These are phyloP conservation scores for Wallacemonas rigidus DNA, from an alignment of 208 protist genomes.

Conservation along the genomic window DNA sequence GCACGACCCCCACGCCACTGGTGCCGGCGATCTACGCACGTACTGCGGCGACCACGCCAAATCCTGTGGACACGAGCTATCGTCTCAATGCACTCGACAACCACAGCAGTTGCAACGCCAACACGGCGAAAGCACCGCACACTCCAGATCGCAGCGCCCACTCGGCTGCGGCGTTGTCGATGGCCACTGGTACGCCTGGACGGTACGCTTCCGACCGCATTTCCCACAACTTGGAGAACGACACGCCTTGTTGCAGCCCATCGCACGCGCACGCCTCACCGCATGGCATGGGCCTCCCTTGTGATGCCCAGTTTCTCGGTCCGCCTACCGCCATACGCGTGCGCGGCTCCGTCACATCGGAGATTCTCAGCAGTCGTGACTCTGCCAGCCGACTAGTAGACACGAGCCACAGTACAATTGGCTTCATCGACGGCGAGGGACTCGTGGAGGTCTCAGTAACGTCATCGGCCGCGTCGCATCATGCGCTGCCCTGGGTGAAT, in stretches of 20 bases:
- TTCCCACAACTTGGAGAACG: neutral
- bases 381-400: neutral
- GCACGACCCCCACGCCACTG: too few relatives aligned
- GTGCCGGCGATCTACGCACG: too few relatives aligned
- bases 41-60: too few relatives aligned
- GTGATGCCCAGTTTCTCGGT: conserved; percentile 2
- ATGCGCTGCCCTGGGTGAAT: neutral
- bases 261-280: neutral
- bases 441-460: conserved; percentile 10
- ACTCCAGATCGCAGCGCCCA: neutral
- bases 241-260: neutral
- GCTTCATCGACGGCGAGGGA: conserved; percentile 1
- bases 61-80: too few relatives aligned
- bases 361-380: conserved; percentile 11
- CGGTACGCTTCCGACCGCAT: neutral
- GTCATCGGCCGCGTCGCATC: conserved; percentile 10
- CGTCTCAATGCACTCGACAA: too few relatives aligned
- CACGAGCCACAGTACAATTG: conserved; percentile 10
- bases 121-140: neutral
- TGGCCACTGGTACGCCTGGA: neutral
- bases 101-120: neutral
- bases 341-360: neutral
- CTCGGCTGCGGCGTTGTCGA: neutral
- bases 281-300: neutral
- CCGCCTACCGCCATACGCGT: neutral